phyloP scores from a whole-genome alignment of 192 early-diverging fungal species.

The Kappamyces sp. region DNA sequence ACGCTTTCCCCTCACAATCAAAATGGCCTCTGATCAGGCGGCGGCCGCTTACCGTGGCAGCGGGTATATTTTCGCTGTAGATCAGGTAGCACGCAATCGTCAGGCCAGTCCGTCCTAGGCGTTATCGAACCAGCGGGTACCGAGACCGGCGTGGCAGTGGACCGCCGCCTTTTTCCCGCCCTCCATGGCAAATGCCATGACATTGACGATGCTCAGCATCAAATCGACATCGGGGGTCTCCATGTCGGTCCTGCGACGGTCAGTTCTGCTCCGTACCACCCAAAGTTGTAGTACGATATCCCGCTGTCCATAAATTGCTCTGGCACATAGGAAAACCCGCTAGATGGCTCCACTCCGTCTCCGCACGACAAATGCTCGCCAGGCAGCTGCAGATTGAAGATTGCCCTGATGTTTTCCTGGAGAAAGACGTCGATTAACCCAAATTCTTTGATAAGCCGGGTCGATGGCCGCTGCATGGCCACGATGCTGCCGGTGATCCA shows the following conservation, averaged over 20 bases:
- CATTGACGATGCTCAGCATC: conserved; percentile 40
- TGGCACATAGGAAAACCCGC: conserved; percentile 37
- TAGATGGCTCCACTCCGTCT: conserved; percentile 27
- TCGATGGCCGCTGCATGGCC: conserved; percentile 43
- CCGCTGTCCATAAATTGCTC: conserved; percentile 42
- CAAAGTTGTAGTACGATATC: conserved; percentile 42
- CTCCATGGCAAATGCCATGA: conserved; percentile 39
- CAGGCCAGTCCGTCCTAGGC: conserved; percentile 37
- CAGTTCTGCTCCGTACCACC: conserved; percentile 25
- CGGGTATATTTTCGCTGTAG: conserved; percentile 25
- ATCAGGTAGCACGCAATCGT: conserved; percentile 47
- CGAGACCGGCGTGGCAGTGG: conserved; percentile 49
- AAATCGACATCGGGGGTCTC: conserved; percentile 33
- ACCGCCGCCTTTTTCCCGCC: conserved; percentile 36
- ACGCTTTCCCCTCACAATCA: conserved; percentile 22
- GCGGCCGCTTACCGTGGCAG: conserved; percentile 15
- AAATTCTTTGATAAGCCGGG: conserved; percentile 30
- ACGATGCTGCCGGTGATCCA: conserved; percentile 43
- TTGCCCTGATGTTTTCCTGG: conserved; percentile 18
- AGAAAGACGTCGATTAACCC: conserved; percentile 23
- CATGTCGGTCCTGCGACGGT: conserved; percentile 29
- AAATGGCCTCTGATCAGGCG: conserved; percentile 19
- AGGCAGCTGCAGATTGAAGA: conserved; percentile 42
- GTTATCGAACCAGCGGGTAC: neutral
- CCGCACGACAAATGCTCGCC: conserved; percentile 43